Evolutionary conservation across 148 eudicot genomes (phyloP).

Genomic region (Camellia lanceoleosa): DNA sequence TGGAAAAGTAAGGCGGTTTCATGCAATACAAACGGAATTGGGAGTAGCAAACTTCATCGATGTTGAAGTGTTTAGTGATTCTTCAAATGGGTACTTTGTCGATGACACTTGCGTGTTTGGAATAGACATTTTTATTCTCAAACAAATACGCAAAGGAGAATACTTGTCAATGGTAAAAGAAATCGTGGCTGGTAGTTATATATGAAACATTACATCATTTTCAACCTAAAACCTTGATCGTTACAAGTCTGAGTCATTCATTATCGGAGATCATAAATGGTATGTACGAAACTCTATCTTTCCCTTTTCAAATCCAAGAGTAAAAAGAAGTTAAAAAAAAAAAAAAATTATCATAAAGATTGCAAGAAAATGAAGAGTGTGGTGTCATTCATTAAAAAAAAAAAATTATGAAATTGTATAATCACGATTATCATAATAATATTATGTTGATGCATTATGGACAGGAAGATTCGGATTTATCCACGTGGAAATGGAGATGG

Average conservation of each 20-base stretch:
- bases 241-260: slow-evolving; percentile 12
- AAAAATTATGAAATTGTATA: no score
- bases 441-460: no score
- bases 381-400: no score
- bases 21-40: slow-evolving; percentile 23
- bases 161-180: slow-evolving; percentile 12
- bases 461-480: slow-evolving; percentile 17
- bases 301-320: neutral
- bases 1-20: slow-evolving; percentile 14
- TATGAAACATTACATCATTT: slow-evolving; percentile 13
- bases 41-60: slow-evolving; percentile 18
- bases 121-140: slow-evolving; percentile 20
- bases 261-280: slow-evolving; percentile 22
- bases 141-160: slow-evolving; percentile 21
- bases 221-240: neutral
- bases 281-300: neutral
- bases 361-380: no score
- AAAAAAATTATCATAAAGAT: no score
- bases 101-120: slow-evolving; percentile 21
- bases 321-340: no score
- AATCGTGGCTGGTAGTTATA: neutral
- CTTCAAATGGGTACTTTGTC: slow-evolving; percentile 23
- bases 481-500: slow-evolving; percentile 14
- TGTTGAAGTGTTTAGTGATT: slow-evolving; percentile 6
- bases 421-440: no score